phyloP scores from a whole-genome alignment of 768 basidiomycete genomes.

The Boletus tomentosulus region DNA sequence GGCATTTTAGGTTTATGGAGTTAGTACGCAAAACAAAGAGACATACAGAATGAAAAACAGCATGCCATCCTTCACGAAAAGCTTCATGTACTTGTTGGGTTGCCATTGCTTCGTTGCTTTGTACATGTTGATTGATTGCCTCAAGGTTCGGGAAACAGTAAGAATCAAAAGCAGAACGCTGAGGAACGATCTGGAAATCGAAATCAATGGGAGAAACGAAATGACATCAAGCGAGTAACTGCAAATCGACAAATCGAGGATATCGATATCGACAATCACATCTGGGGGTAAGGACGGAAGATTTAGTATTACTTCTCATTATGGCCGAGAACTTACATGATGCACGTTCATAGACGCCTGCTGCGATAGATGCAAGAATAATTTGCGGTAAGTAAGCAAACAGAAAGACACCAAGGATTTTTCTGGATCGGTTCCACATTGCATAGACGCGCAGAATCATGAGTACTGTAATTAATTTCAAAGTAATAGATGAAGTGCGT shows the following conservation, averaged over 20 bases:
- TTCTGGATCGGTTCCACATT: background rate
- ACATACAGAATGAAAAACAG: conserved; percentile 9
- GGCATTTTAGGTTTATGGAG: background rate
- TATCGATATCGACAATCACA: too few species aligned
- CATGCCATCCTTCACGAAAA: background rate
- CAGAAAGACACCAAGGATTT: background rate
- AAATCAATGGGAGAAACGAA: background rate
- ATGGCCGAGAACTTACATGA: background rate
- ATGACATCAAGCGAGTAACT: too few species aligned
- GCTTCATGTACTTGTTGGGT: conserved; percentile 1
- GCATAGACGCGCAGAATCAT: background rate
- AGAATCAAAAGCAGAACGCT: background rate
- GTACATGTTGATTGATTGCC: background rate
- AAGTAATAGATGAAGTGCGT: background rate
- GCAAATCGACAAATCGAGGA: background rate
- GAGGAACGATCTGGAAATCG: background rate
- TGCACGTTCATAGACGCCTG: background rate
- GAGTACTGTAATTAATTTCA: background rate
- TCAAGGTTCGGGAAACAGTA: background rate
- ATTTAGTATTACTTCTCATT: background rate
- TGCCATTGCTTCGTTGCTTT: conserved; percentile 2
- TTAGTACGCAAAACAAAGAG: background rate
- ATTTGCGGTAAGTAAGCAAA: background rate
- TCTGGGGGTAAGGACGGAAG: background rate
- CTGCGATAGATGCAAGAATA: background rate